phyloP scores from a whole-genome alignment of 768 basidiomycete genomes.

The Leucocoprinus sp. region DNA sequence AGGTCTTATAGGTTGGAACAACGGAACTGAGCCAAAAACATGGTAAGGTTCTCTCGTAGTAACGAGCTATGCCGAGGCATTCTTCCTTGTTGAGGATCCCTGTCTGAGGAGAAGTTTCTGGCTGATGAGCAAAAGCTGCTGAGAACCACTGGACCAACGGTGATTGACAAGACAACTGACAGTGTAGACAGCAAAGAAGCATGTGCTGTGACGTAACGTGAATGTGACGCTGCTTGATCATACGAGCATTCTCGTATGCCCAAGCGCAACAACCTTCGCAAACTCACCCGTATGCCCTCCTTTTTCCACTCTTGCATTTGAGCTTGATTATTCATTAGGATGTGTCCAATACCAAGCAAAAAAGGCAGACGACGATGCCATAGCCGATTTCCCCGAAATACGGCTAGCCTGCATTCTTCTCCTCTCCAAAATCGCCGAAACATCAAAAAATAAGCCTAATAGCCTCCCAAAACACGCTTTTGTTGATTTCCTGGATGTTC shows the following conservation, averaged over 20 bases:
- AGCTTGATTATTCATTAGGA: background rate
- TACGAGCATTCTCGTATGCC: background rate
- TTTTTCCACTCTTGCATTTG: background rate
- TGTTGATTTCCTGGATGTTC: constrained; percentile 12
- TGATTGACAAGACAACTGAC: constrained; percentile 1
- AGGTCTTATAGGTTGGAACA: background rate
- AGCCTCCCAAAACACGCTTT: constrained; percentile 7
- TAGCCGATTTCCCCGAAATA: background rate
- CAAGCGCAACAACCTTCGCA: background rate
- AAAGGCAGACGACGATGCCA: background rate
- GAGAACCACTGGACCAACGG: background rate
- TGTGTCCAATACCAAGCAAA: constrained; percentile 2
- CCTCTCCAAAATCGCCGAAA: constrained; percentile 2
- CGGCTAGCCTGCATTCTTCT: constrained; percentile 4
- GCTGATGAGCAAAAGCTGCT: background rate
- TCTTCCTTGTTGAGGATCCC: background rate
- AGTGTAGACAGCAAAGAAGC: background rate
- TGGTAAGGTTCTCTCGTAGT: background rate
- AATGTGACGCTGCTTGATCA: background rate
- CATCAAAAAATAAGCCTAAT: constrained; percentile 6
- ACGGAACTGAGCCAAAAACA: constrained; percentile 2
- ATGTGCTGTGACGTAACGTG: constrained; percentile 13
- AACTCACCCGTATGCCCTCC: constrained; percentile 1
- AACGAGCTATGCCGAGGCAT: background rate
- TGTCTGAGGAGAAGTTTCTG: background rate